phyloP scores from a whole-genome alignment of 495 filamentous ascomycete genomes.

The Margaritispora aquatica region DNA sequence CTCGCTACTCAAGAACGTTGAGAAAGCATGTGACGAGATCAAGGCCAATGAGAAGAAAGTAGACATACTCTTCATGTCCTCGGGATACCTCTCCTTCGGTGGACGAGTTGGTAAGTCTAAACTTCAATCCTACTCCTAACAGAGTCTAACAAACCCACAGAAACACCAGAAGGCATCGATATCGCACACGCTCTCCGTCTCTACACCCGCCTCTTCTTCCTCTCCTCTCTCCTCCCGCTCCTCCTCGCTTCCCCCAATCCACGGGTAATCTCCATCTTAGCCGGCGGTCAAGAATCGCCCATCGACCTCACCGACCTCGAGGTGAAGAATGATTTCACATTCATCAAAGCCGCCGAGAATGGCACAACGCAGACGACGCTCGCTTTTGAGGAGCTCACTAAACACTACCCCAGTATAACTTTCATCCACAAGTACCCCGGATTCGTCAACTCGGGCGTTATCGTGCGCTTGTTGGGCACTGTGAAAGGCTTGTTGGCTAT shows the following conservation, averaged over 20 bases:
- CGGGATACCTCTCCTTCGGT: slow-evolving; percentile 19
- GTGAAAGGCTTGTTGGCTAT: slow-evolving; percentile 8
- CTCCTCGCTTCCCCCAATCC: slow-evolving; percentile 16
- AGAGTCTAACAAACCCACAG: slow-evolving; percentile 7
- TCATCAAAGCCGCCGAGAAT: slow-evolving; percentile 16
- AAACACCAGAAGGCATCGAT: slow-evolving; percentile 27
- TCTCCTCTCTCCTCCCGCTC: slow-evolving; percentile 23
- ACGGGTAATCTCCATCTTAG: slow-evolving; percentile 23
- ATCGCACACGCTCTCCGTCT: slow-evolving; percentile 24
- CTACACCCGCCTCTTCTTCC: slow-evolving; percentile 26
- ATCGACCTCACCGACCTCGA: slow-evolving; percentile 23
- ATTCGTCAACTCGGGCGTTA: slow-evolving; percentile 27
- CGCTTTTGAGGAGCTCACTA: slow-evolving; percentile 30
- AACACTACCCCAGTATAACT: slow-evolving; percentile 23
- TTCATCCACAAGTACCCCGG: slow-evolving; percentile 34
- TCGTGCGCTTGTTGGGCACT: slow-evolving; percentile 9
- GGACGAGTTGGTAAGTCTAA: slow-evolving; percentile 17
- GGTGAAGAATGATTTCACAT: slow-evolving; percentile 16
- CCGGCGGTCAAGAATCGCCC: slow-evolving; percentile 16
- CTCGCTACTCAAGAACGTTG: slow-evolving; percentile 24
- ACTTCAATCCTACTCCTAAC: not conserved
- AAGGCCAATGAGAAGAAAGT: slow-evolving; percentile 20
- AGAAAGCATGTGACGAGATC: slow-evolving; percentile 24
- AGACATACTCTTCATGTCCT: slow-evolving; percentile 26
- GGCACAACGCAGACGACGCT: slow-evolving; percentile 24